Base-by-base conservation (phyloP, 345 rosid species). In the Punica granatum region DNA sequence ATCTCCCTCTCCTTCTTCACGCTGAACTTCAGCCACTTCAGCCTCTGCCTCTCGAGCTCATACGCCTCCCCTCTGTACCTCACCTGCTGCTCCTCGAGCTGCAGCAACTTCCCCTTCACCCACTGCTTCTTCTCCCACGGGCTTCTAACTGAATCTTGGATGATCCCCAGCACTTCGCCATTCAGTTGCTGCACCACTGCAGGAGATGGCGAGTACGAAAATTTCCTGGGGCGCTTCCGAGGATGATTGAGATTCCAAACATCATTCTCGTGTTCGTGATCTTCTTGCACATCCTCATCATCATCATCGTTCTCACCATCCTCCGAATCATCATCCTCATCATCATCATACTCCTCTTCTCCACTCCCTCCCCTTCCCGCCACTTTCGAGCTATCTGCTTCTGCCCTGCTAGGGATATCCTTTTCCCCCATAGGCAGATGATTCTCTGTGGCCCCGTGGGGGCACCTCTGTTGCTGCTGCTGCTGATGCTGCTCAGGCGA, bases 1-100 rank as follows among this genome's bases (percentile, higher is more conserved):
- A 95, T 88, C 25, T 95, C 99, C 75, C 98, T 84, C 75, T 90
- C 99, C 67, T 95, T 95, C 83, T 87, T 89, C 65, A 89, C 74
- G 63, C 92, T 80, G 67, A 89, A 95, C 66, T 83, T 92, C 71
- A 92, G 74, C 99, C 99, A 95, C 73, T 95, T 95, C 48, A 92
- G 66, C 79, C 93, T 82, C 73, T 89, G 93, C 82, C 87, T 95
- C 84, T 95, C 99, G 7, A 95, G 84, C 78, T 88, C 90, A 30
- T 75, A 80, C 1, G 88, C 92, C 71, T 90, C 80, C 70, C 64
- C 70, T 65, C 80, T 88, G 68, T 82, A 88, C 72, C 74, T 82
- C 41, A 92, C 78, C 73, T 79, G 85, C 78, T 80, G 86, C 76
- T 92, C 92, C 68, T 95, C 98, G 14, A 92, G 28, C 73, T 88